These are phyloP conservation scores for Colletotrichum eleusines DNA, from an alignment of 2,329 filamentous ascomycete genomes.

Conservation along the genomic window DNA sequence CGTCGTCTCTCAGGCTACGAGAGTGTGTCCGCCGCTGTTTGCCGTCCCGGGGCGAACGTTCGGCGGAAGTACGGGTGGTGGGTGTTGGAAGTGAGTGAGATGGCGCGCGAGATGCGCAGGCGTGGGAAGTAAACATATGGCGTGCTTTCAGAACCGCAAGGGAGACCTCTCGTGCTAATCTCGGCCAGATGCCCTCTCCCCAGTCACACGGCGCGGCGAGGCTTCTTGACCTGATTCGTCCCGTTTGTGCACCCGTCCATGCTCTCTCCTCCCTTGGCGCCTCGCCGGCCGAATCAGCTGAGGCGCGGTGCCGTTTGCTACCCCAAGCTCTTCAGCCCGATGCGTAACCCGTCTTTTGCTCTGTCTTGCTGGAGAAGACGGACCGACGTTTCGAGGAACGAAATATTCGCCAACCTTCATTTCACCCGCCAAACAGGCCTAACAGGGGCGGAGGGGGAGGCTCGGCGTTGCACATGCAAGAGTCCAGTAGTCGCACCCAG, in stretches of 20 bases:
- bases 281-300: not conserved
- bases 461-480: not conserved
- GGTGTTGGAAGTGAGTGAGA: not conserved
- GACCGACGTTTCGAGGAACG: not conserved
- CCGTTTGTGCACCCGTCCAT: not conserved
- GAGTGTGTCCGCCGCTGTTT: not conserved
- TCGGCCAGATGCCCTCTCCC: not conserved
- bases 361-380: not conserved
- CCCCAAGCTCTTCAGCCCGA: not conserved
- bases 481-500: not conserved
- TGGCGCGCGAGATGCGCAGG: not conserved
- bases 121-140: not conserved
- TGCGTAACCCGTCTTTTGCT: not conserved
- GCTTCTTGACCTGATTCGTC: not conserved
- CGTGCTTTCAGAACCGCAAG: not conserved
- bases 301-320: not conserved
- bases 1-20: not conserved
- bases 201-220: constrained; percentile 1
- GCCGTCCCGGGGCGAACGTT: not conserved
- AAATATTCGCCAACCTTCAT: not conserved
- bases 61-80: too few species aligned
- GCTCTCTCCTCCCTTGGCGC: not conserved
- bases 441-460: too few species aligned
- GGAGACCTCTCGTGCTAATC: not conserved
- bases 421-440: not conserved